A percentile compares a stretch with the other conserved stretches of the same genome.
Conservation (phyloP, 352 stramenopile species). For the Phytopythium ostracodes region DNA sequence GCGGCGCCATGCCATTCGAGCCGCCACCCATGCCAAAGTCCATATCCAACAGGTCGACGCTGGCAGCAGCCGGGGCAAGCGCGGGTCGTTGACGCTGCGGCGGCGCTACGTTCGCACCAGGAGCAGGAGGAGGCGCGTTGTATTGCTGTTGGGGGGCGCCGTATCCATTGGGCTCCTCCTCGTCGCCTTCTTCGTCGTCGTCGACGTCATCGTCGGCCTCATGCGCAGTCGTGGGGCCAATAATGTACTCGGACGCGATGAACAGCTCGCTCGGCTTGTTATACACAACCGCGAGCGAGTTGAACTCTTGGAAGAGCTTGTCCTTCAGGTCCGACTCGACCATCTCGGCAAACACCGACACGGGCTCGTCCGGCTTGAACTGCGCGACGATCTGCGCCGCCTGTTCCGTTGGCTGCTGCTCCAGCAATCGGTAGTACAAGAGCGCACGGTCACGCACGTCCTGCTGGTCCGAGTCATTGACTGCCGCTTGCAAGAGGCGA, state of each 20-base stretch:
- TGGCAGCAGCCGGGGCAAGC: conserved; percentile 19
- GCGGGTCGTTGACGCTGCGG: conserved; percentile 38
- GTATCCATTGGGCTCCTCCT: conserved; percentile 3
- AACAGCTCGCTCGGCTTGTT: conserved; percentile 96
- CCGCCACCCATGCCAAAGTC: conserved; percentile 45
- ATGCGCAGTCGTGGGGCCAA: conserved; percentile 21
- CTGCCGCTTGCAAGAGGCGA: conserved; percentile 89
- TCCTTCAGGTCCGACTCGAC: conserved; percentile 80
- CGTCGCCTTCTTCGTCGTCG: conserved; percentile 39
- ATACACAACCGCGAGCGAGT: conserved; percentile 97
- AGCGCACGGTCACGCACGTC: conserved; percentile 97
- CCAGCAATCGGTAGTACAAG: conserved; percentile 97
- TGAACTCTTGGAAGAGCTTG: conserved; percentile 95
- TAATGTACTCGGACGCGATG: conserved; percentile 77
- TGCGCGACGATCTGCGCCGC: conserved; percentile 87
- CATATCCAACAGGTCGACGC: conserved; percentile 74
- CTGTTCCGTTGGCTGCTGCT: conserved; percentile 89
- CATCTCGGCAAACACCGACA: conserved; percentile 85
- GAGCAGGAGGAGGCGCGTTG: not conserved
- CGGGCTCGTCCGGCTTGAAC: conserved; percentile 70
- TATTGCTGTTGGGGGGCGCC: not conserved
- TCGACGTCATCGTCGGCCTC: conserved; percentile 48
- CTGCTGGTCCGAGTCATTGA: conserved; percentile 94
- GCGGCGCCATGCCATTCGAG: conserved; percentile 11
- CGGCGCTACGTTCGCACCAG: not conserved